Percentiles rank a stretch among this genome's conserved stretches.
These are phyloP conservation scores for Kwoniella sp. DNA, from an alignment of 768 basidiomycete species.

Conservation along the genomic window DNA sequence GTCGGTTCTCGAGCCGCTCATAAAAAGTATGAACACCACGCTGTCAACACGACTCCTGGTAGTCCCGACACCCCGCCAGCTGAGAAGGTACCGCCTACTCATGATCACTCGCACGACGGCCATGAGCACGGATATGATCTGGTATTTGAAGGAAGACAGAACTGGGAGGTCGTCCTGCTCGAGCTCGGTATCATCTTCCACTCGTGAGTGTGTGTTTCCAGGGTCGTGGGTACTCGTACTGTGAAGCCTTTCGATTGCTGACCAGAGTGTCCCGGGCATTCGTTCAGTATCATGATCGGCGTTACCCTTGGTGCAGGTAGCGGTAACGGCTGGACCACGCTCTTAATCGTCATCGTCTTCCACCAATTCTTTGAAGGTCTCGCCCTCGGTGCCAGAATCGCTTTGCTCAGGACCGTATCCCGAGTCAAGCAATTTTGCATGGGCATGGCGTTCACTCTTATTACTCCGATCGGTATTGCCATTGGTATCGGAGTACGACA, in stretches of 20 bases:
- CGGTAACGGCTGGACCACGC: constrained; percentile 52
- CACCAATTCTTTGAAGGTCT: constrained; percentile 49
- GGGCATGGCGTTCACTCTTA: constrained; percentile 44
- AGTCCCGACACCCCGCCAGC: neutral
- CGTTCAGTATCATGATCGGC: constrained; percentile 56
- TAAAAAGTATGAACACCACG: constrained; percentile 9
- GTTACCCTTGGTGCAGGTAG: constrained; percentile 47
- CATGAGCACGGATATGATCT: constrained; percentile 33
- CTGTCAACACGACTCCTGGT: neutral
- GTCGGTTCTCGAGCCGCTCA: constrained; percentile 44
- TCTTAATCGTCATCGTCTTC: constrained; percentile 52
- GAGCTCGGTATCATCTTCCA: constrained; percentile 53
- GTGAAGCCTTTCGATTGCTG: constrained; percentile 14
- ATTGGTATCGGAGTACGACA: constrained; percentile 54
- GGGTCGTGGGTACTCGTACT: neutral
- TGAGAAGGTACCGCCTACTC: constrained; percentile 10
- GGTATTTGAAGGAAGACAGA: constrained; percentile 35
- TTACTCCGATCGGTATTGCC: constrained; percentile 52
- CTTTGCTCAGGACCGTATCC: constrained; percentile 41
- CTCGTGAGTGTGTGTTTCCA: constrained; percentile 22
- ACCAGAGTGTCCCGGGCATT: no score
- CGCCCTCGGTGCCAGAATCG: constrained; percentile 48
- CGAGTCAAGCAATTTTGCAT: constrained; percentile 34
- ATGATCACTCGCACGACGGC: constrained; percentile 21
- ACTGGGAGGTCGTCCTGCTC: constrained; percentile 50